Conservation (phyloP, 192 early-diverging fungal genomes). For the Neocallimastix lanati region DNA sequence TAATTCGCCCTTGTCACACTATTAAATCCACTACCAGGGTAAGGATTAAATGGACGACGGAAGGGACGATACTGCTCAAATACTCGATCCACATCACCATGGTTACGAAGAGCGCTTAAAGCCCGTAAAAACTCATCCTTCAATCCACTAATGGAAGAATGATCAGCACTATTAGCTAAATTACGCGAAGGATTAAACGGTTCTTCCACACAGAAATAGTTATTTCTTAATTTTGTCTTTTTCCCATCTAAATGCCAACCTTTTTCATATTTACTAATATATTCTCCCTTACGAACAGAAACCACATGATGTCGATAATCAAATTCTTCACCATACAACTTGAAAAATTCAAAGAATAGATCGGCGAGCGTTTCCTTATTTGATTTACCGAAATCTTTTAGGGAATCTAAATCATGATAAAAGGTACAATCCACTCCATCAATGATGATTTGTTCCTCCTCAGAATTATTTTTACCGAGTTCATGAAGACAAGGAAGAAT, state of each 20-base stretch:
- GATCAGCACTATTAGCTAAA: conserved; percentile 77
- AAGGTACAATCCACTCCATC: conserved; percentile 52
- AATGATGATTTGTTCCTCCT: not conserved
- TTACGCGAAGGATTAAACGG: conserved; percentile 78
- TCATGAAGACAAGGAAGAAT: conserved; percentile 74
- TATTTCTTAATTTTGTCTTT: conserved; percentile 32
- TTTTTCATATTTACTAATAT: conserved; percentile 62
- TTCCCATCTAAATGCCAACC: conserved; percentile 62
- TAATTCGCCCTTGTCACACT: not conserved
- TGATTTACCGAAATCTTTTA: conserved; percentile 42
- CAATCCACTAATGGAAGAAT: conserved; percentile 53
- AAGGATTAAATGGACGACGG: not conserved
- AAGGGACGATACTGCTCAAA: conserved; percentile 26
- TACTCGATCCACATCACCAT: conserved; percentile 16
- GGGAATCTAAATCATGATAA: conserved; percentile 40
- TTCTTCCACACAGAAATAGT: conserved; percentile 6
- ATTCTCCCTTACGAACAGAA: conserved; percentile 57
- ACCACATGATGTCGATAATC: conserved; percentile 66
- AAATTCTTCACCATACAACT: conserved; percentile 46
- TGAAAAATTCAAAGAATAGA: conserved; percentile 70
- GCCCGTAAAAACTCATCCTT: conserved; percentile 65
- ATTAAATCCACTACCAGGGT: not conserved
- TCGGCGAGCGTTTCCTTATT: conserved; percentile 63
- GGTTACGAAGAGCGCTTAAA: conserved; percentile 27
- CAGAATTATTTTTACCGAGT: conserved; percentile 12